Conservation (phyloP, 208 protist genomes). For the Blastocrithidia nonstop region DNA sequence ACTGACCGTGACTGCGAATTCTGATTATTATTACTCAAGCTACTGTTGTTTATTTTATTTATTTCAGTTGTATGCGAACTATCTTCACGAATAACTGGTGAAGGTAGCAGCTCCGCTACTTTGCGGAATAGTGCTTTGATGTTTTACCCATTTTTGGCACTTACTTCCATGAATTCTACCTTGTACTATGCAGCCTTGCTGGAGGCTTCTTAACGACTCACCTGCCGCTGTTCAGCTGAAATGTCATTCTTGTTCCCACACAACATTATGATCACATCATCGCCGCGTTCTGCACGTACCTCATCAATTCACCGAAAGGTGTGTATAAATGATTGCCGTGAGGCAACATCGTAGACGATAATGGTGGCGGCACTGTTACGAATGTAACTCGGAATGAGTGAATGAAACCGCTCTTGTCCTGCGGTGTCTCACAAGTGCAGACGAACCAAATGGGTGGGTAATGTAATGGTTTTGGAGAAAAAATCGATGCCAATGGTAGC, state of each 20-base stretch:
- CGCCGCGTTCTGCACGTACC: constrained; percentile 89
- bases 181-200: constrained; percentile 76
- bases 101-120: constrained; percentile 39
- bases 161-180: constrained; percentile 92
- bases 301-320: constrained; percentile 95
- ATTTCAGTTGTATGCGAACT: too few relatives aligned
- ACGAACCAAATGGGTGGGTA: constrained; percentile 65
- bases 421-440: constrained; percentile 90
- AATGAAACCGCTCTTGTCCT: constrained; percentile 88
- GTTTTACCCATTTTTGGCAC: constrained; percentile 77
- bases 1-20: too few relatives aligned
- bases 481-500: constrained; percentile 99
- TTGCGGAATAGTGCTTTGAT: constrained; percentile 67
- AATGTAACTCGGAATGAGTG: constrained; percentile 90
- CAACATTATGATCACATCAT: constrained; percentile 90
- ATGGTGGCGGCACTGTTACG: constrained; percentile 94
- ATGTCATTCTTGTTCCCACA: constrained; percentile 97
- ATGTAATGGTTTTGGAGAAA: constrained; percentile 94
- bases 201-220: constrained; percentile 54
- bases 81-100: too few relatives aligned
- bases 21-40: too few relatives aligned
- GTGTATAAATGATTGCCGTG: constrained; percentile 85
- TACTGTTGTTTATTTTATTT: too few relatives aligned
- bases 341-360: constrained; percentile 97
- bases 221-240: constrained; percentile 25